phyloP scores from a whole-genome alignment of 140 eudicot genomes.

The Senecio squalidus region DNA sequence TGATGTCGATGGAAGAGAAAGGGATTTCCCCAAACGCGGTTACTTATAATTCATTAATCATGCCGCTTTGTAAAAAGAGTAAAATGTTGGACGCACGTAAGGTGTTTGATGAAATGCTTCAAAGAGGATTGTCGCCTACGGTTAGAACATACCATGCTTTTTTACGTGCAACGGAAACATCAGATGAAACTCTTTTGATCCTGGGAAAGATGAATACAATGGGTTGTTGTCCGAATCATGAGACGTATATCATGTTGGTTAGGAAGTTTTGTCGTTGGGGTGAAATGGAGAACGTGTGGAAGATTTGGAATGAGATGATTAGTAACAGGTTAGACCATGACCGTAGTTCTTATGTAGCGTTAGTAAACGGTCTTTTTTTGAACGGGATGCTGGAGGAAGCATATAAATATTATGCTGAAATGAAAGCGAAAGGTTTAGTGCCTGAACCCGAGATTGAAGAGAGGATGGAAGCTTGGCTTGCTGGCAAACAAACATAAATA shows the following conservation, averaged over 20 bases:
- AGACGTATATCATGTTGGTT: conserved; percentile 70
- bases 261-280: conserved; percentile 79
- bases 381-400: conserved; percentile 83
- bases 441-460: conserved; percentile 75
- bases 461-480: conserved; percentile 57
- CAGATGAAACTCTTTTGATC: conserved; percentile 56
- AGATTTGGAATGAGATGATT: conserved; percentile 69
- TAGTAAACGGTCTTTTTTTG: conserved; percentile 79
- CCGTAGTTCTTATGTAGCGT: conserved; percentile 60
- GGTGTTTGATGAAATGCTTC: conserved; percentile 60
- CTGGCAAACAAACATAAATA: conserved; percentile 21
- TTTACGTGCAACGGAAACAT: conserved; percentile 46
- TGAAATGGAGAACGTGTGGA: conserved; percentile 54
- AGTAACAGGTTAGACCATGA: conserved; percentile 68
- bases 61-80: conserved; percentile 62
- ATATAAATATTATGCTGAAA: conserved; percentile 53
- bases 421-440: conserved; percentile 57
- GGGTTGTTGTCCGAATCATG: conserved; percentile 64
- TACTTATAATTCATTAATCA: conserved; percentile 76
- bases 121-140: conserved; percentile 55
- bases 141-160: conserved; percentile 81
- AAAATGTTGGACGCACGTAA: conserved; percentile 37
- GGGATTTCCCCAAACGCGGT: conserved; percentile 55
- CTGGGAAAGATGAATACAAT: conserved; percentile 48
- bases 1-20: conserved; percentile 64